Evolutionary conservation across 129 eudicot genomes (phyloP), one percentile per base, ranked within the genome.

Genomic region (Flaveria robusta): DNA sequence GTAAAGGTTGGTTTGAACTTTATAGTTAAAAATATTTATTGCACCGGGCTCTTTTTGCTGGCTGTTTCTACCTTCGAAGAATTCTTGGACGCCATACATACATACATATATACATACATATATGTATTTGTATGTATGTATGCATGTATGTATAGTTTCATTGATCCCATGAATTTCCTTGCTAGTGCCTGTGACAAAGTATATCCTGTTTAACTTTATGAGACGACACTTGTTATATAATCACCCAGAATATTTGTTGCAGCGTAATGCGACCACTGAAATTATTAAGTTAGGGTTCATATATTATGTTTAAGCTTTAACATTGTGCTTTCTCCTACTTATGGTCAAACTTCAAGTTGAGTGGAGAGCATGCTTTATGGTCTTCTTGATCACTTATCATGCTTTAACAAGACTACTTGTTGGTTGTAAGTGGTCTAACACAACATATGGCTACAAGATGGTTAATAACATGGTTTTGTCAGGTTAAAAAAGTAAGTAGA

Each of bases 1-100:
- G 60, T 79, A 75, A 81, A 81, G 88, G 66, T 80, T 60, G 59
- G 9, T 16, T 15, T 26, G 49, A 46, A 29, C 29, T 63, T 65
- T 75, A 66, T 37, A 37, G 23, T 76, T 50, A 29, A 24, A 9
- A 16, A 14, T 42, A 34, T n/a, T n/a, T 16, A 62, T 27, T n/a
- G 26, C 23, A 49, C 43, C 56, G 18, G 51, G 73, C 42, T 63
- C 39, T 63, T 63, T 24, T 26, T 26, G 66, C 70, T 27, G 26
- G 45, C 63, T 47, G 34, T 63, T 63, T 62, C 39, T 22, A 24
- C 67, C 60, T 64, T 58, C 22, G 20, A 49, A 64, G 68, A 69
- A 34, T 74, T 43, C 24, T 60, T 46, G 0, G 37, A 65, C 34
- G 66, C 49, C 62, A 69, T 69, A 8, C 15, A 41, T 42, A 27